Percentiles rank a stretch among this genome's conserved stretches.
Conservation (phyloP, 805 yeast genomes). For the Barnettozyma botsteinii region DNA sequence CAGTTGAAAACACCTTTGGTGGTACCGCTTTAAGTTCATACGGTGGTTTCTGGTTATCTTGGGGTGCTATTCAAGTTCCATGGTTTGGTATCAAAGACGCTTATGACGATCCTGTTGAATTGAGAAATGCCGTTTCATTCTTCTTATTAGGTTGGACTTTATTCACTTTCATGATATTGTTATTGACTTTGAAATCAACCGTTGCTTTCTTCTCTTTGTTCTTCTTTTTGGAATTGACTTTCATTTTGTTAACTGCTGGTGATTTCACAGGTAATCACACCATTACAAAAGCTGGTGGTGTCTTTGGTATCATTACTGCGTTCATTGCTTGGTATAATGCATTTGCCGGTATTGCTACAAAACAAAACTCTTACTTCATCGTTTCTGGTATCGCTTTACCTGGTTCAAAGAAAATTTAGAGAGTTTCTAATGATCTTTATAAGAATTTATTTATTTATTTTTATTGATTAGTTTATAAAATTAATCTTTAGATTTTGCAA, state of each 20-base stretch:
- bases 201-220: constrained; percentile 56
- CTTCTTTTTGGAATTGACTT: constrained; percentile 47
- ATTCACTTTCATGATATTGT: constrained; percentile 48
- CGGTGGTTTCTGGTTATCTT: constrained; percentile 70
- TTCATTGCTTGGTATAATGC: constrained; percentile 57
- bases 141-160: constrained; percentile 58
- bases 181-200: constrained; percentile 59
- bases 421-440: background rate
- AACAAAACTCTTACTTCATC: constrained; percentile 42
- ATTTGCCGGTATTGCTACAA: constrained; percentile 54
- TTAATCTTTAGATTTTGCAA: too few species aligned
- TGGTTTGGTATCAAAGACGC: constrained; percentile 57
- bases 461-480: background rate
- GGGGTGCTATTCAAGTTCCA: constrained; percentile 50
- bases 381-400: constrained; percentile 31
- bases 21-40: constrained; percentile 56
- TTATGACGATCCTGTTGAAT: constrained; percentile 35
- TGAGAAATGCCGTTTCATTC: constrained; percentile 51
- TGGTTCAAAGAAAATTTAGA: constrained; percentile 17
- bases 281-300: constrained; percentile 49
- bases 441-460: background rate
- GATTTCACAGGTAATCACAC: constrained; percentile 39
- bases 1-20: constrained; percentile 61
- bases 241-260: constrained; percentile 48
- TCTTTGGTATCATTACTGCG: constrained; percentile 47